Evolutionary conservation across 2,329 filamentous ascomycete genomes (phyloP).

Genomic region (Alternaria panax): DNA sequence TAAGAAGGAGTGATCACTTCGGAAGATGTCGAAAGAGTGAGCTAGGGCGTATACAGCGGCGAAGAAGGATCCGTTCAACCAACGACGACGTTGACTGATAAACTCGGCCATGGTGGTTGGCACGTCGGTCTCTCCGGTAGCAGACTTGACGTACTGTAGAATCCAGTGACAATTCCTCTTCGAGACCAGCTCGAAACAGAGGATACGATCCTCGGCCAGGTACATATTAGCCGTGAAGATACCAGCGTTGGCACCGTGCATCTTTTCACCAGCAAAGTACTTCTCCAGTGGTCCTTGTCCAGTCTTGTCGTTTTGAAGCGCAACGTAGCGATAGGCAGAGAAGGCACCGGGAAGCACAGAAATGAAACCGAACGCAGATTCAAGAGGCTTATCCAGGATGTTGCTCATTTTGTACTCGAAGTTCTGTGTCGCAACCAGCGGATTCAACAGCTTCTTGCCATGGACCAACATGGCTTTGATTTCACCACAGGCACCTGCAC

Average conservation of each 20-base stretch:
- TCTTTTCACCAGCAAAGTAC: constrained; percentile 96
- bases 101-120: constrained; percentile 93
- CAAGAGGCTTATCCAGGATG: constrained; percentile 95
- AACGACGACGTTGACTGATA: constrained; percentile 92
- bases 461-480: constrained; percentile 97
- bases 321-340: constrained; percentile 95
- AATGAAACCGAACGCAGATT: constrained; percentile 98
- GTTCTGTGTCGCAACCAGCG: constrained; percentile 93
- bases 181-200: constrained; percentile 97
- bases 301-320: constrained; percentile 95
- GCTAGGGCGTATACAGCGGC: constrained; percentile 93
- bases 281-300: constrained; percentile 92
- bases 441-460: constrained; percentile 89
- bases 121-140: constrained; percentile 95
- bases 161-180: constrained; percentile 99
- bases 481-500: constrained; percentile 94
- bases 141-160: constrained; percentile 96
- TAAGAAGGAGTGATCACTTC: constrained; percentile 85
- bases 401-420: constrained; percentile 99
- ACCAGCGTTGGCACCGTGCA: constrained; percentile 90
- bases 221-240: constrained; percentile 99
- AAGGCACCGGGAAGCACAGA: constrained; percentile 95
- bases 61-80: constrained; percentile 98
- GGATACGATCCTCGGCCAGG: constrained; percentile 95
- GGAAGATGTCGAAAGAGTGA: constrained; percentile 96